A percentile compares a stretch with the other conserved stretches of the same genome.
phyloP scores from a whole-genome alignment of 305 asterid species.

The Nicotiana rustica region DNA sequence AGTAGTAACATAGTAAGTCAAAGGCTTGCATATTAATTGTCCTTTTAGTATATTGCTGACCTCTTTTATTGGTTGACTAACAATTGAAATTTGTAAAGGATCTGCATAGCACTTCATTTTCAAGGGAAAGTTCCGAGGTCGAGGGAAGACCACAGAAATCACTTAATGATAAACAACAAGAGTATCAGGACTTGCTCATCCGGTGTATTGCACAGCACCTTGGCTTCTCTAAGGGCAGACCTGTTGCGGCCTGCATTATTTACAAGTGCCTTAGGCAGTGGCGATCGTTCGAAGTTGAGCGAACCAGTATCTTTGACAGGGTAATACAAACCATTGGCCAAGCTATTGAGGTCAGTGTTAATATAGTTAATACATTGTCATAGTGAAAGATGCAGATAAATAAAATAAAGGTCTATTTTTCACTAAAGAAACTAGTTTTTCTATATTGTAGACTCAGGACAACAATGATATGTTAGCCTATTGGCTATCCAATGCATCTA shows the following conservation, averaged over 20 bases:
- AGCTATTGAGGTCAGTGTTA: constrained; percentile 82
- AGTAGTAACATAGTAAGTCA: constrained; percentile 69
- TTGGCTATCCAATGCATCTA: constrained; percentile 95
- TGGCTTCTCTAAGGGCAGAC: constrained; percentile 94
- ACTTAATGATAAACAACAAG: constrained; percentile 97
- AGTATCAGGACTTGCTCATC: constrained; percentile 97
- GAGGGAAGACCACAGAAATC: constrained; percentile 98
- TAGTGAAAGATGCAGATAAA: constrained; percentile 75
- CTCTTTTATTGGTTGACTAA: constrained; percentile 32
- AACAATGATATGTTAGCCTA: constrained; percentile 75
- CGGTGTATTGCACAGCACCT: constrained; percentile 96
- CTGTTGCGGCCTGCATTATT: constrained; percentile 97
- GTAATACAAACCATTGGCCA: constrained; percentile 94
- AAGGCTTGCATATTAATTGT: constrained; percentile 32
- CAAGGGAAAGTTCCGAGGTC: constrained; percentile 70
- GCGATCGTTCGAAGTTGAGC: constrained; percentile 97
- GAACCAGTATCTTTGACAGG: constrained; percentile 95
- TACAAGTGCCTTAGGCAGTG: constrained; percentile 99
- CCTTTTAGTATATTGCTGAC: constrained; percentile 22
- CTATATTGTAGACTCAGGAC: constrained; percentile 75
- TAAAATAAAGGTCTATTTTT: constrained; percentile 11
- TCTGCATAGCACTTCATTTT: constrained; percentile 83
- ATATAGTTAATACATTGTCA: not conserved
- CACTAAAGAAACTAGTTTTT: constrained; percentile 29
- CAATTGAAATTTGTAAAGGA: constrained; percentile 61